Base-by-base conservation (phyloP, 148 eudicot species). In the Linanthus parryae region DNA sequence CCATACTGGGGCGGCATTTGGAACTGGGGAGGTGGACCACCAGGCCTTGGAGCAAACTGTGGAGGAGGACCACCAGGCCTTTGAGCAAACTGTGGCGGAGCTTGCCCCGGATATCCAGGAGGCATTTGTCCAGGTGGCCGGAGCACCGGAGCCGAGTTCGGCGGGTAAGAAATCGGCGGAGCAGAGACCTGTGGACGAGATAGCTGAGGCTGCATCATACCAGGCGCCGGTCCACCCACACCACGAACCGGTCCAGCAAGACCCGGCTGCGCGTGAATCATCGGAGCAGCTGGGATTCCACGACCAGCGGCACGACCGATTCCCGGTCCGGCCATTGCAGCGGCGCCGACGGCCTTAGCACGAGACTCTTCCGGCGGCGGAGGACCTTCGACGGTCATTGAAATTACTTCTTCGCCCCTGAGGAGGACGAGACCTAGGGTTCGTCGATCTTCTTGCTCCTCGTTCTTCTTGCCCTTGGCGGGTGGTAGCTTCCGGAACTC, bases 181-280 rank as follows among this genome's bases (percentile, higher is more conserved):
- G 84, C 82, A 11, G 43, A 57, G 58, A 78, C 54, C 2, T 79
- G 76, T 15, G 96, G 97, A 14, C 97, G 58, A 0, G 94, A 77
- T 28, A 91, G 81, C 83, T 86, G 95, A 0, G 98, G 98, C 71
- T 86, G 98, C 98, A 91, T 91, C 98, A 91, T 91, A 0, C 83
- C 82, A 0, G 94, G 94, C 0, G 95, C 89, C 0, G 98, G 98
- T 0, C 95, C 98, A 34, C 98, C 98, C 1, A 91, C 83, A 0
- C 98, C 98, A 0, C 98, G 59, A 8, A 83, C 90, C 0, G 98
- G 98, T 0, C 98, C 98, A 5, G 98, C 78, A 0, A 91, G 39
- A 1, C 98, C 98, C 0, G 95, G 95, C 54, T 83, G 98, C 0
- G 94, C 95, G 28, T 81, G 83, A 2, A 75, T 52, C 2, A 74